Conservation (phyloP, 2,329 filamentous ascomycete genomes). For the Apiospora aurea region DNA sequence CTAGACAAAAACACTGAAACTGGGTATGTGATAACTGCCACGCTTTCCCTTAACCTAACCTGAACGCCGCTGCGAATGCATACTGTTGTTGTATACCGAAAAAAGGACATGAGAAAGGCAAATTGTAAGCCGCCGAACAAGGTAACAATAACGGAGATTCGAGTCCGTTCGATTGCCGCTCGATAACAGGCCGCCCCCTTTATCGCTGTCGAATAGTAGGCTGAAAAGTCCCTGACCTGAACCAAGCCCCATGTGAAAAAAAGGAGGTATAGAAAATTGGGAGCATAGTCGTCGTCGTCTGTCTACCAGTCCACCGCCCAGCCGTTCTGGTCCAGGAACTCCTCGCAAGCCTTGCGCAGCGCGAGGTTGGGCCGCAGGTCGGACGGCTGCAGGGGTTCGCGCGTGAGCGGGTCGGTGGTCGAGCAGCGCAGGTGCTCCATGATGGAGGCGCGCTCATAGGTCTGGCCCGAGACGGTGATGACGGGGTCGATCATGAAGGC, state of each 20-base stretch:
- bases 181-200: not conserved
- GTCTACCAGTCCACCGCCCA: conserved; percentile 90
- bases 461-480: conserved; percentile 82
- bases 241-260: not conserved
- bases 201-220: too few relatives aligned
- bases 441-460: conserved; percentile 87
- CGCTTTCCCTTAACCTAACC: not conserved
- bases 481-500: conserved; percentile 76
- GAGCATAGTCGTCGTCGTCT: not conserved
- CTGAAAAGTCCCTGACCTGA: not conserved
- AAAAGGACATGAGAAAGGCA: not conserved
- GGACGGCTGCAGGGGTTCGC: conserved; percentile 70
- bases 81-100: not conserved
- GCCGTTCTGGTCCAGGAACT: conserved; percentile 85
- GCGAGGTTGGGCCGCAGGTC: conserved; percentile 85
- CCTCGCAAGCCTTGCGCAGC: conserved; percentile 81
- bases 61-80: conserved; percentile 9
- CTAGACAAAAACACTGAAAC: not conserved
- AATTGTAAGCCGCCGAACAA: not conserved
- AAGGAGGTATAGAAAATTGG: not conserved
- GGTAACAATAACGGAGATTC: too few relatives aligned
- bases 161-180: not conserved
- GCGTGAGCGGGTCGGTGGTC: conserved; percentile 81
- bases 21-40: conserved; percentile 7
- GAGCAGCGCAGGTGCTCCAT: conserved; percentile 82